phyloP scores from a whole-genome alignment of 768 basidiomycete genomes.

The Rhodotorula paludigena region DNA sequence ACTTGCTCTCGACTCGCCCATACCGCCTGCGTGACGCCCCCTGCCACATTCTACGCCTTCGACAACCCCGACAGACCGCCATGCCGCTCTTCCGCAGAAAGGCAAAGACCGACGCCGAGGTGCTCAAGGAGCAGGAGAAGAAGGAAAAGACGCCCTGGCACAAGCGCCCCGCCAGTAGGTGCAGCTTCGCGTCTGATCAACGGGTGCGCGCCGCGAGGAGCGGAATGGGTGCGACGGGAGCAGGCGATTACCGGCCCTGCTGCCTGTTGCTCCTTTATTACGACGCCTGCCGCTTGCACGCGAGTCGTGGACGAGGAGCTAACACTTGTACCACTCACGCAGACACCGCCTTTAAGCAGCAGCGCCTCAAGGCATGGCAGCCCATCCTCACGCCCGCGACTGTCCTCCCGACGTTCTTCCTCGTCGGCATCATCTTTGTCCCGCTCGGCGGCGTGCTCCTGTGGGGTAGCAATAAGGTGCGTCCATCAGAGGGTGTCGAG shows the following conservation, averaged over 20 bases:
- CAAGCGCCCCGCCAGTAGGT: constrained; percentile 49
- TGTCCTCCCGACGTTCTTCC: constrained; percentile 90
- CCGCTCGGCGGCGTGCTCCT: constrained; percentile 85
- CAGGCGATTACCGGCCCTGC: no score
- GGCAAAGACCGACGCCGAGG: constrained; percentile 39
- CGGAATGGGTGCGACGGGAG: no score
- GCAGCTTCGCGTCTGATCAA: neutral
- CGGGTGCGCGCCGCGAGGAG: neutral
- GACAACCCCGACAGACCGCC: neutral
- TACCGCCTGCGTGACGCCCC: no score
- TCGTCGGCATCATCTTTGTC: constrained; percentile 89
- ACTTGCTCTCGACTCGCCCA: no score
- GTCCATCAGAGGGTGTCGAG: no score
- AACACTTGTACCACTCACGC: no score
- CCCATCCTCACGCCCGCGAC: constrained; percentile 97
- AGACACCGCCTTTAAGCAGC: constrained; percentile 66
- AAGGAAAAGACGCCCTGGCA: constrained; percentile 45
- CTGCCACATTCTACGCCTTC: no score
- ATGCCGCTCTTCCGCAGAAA: constrained; percentile 48
- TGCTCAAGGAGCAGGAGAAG: constrained; percentile 43
- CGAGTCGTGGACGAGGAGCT: no score
- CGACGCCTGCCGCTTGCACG: neutral
- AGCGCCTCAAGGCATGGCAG: constrained; percentile 97
- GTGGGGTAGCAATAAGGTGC: constrained; percentile 72
- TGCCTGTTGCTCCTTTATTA: no score